A percentile compares a stretch with the other conserved stretches of the same genome.
Evolutionary conservation across 106 monocot genomes (phyloP).

Genomic region (Phalaenopsis aphrodite): DNA sequence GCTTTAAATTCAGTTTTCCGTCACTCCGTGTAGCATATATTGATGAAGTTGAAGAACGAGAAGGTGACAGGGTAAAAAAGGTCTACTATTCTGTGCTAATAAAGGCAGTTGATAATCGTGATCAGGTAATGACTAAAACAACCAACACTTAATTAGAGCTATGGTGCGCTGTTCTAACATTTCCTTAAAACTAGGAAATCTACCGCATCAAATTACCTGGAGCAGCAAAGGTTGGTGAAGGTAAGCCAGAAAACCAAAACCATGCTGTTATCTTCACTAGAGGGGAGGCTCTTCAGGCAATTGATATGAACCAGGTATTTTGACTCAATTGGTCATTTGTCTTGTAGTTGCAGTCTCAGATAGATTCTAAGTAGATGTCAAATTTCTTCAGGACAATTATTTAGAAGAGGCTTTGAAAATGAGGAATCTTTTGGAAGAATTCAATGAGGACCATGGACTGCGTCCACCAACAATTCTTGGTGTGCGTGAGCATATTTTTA

Average conservation of each 20-base stretch:
- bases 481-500: constrained; percentile 98
- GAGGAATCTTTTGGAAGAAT: constrained; percentile 98
- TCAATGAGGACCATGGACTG: constrained; percentile 89
- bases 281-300: constrained; percentile 97
- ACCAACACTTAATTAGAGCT: neutral
- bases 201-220: constrained; percentile 97
- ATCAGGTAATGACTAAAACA: constrained; percentile 55
- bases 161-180: constrained; percentile 14
- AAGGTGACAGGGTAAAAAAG: constrained; percentile 88
- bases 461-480: constrained; percentile 94
- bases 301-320: constrained; percentile 98
- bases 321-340: neutral
- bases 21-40: constrained; percentile 94
- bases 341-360: neutral
- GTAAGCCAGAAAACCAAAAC: constrained; percentile 99
- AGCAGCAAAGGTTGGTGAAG: constrained; percentile 89
- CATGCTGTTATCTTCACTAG: constrained; percentile 97
- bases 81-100: constrained; percentile 97
- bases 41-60: constrained; percentile 98
- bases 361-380: constrained; percentile 2
- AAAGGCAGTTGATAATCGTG: constrained; percentile 96
- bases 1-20: constrained; percentile 57
- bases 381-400: constrained; percentile 69
- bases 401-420: constrained; percentile 98
- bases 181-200: constrained; percentile 65